Evolutionary conservation across 2,329 filamentous ascomycete species (phyloP).

Genomic region (Talaromyces piceae): DNA sequence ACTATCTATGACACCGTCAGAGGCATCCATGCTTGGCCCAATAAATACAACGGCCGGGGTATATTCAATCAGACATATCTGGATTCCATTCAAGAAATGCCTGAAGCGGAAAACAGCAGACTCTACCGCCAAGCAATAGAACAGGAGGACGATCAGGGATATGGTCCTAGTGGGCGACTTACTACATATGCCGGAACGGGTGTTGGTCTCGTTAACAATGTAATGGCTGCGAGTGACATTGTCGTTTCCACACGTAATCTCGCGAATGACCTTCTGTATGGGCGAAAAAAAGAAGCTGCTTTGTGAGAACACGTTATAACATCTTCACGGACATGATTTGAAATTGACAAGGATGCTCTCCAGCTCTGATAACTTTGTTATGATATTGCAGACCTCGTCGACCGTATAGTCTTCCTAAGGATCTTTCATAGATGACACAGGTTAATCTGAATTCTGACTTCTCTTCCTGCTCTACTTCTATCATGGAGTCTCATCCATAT

Average conservation of each 20-base stretch:
- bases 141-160: conserved; percentile 45
- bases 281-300: not conserved
- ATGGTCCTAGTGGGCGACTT: conserved; percentile 49
- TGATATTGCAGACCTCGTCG: no score
- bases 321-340: no score
- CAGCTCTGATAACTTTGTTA: no score
- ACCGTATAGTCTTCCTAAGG: no score
- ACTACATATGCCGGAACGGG: conserved; percentile 57
- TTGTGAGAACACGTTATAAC: no score
- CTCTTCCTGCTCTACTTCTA: no score
- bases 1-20: conserved; percentile 43
- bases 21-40: conserved; percentile 45
- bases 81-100: conserved; percentile 35
- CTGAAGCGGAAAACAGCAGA: conserved; percentile 33
- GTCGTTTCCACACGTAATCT: not conserved
- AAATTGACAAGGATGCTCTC: no score
- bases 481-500: no score
- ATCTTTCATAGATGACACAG: no score
- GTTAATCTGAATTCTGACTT: no score
- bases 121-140: conserved; percentile 43
- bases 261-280: not conserved
- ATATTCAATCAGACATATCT: conserved; percentile 49
- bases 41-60: conserved; percentile 50
- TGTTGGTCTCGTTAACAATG: conserved; percentile 50
- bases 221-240: conserved; percentile 46